Evolutionary conservation across 768 basidiomycete species (phyloP).

Genomic region (Rhodotorula kratochvilovae): DNA sequence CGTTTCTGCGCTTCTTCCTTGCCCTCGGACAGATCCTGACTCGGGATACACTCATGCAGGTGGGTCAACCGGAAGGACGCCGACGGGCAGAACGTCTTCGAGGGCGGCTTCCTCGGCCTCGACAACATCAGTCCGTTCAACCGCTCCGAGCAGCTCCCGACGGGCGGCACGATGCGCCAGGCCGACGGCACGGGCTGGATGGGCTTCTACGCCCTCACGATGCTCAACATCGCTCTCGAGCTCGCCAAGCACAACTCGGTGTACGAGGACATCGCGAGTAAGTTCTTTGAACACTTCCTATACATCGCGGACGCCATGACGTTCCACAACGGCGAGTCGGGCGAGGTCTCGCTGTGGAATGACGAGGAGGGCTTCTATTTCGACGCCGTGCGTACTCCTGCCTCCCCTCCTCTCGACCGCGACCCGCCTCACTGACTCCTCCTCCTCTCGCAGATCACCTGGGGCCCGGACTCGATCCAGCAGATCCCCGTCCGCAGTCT

Average conservation of each 20-base stretch:
- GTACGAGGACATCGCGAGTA: constrained; percentile 98
- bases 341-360: constrained; percentile 83
- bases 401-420: too few relatives aligned
- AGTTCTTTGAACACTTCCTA: constrained; percentile 92
- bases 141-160: constrained; percentile 91
- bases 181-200: constrained; percentile 99
- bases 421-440: background rate
- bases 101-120: constrained; percentile 94
- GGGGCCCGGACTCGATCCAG: constrained; percentile 59
- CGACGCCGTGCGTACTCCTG: constrained; percentile 57
- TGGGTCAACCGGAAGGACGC: constrained; percentile 99
- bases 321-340: constrained; percentile 64
- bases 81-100: constrained; percentile 92
- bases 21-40: background rate
- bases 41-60: constrained; percentile 50
- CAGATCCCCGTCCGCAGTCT: constrained; percentile 90
- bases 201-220: constrained; percentile 97
- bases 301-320: constrained; percentile 99
- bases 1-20: constrained; percentile 28
- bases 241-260: constrained; percentile 94
- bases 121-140: constrained; percentile 99
- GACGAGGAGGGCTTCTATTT: constrained; percentile 98
- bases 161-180: constrained; percentile 87
- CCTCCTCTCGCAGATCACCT: constrained; percentile 31
- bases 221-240: constrained; percentile 96